These are phyloP conservation scores for Suhomyces pyralidae DNA, from an alignment of 805 yeast species.

Conservation along the genomic window DNA sequence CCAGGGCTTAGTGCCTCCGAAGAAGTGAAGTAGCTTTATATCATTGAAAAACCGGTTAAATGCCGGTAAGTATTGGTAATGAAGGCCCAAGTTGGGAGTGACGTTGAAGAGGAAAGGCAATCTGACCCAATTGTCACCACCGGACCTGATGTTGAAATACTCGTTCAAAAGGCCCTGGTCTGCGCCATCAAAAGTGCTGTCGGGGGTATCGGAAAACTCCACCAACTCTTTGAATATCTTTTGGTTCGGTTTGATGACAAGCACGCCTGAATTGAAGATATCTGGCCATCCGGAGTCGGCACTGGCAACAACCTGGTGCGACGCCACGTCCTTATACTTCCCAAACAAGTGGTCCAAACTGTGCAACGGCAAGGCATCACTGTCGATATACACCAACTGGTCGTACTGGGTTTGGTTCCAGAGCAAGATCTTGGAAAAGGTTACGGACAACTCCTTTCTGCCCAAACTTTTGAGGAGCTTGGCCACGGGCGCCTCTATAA, in stretches of 20 bases:
- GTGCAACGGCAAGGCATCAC: slow-evolving; percentile 25
- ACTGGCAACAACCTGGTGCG: slow-evolving; percentile 17
- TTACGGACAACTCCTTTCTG: slow-evolving; percentile 23
- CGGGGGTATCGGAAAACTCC: slow-evolving; percentile 8
- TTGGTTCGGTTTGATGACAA: slow-evolving; percentile 20
- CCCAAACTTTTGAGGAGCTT: slow-evolving; percentile 22
- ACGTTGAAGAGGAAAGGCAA: slow-evolving; percentile 35
- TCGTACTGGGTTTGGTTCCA: slow-evolving; percentile 24
- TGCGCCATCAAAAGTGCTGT: slow-evolving; percentile 33
- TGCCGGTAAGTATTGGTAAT: slow-evolving; percentile 35
- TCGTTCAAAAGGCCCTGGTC: slow-evolving; percentile 39
- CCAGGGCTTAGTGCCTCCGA: slow-evolving; percentile 36
- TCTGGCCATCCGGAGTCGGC: slow-evolving; percentile 37
- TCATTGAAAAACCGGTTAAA: slow-evolving; percentile 25
- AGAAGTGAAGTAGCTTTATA: slow-evolving; percentile 31
- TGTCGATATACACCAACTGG: slow-evolving; percentile 23
- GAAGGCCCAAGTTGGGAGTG: slow-evolving; percentile 27
- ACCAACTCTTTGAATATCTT: slow-evolving; percentile 16
- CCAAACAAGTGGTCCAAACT: slow-evolving; percentile 22
- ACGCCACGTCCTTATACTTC: slow-evolving; percentile 6
- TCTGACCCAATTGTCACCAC: slow-evolving; percentile 26
- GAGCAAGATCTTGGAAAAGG: slow-evolving; percentile 25
- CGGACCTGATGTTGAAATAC: slow-evolving; percentile 23
- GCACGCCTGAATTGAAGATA: slow-evolving; percentile 29
- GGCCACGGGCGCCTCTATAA: slow-evolving; percentile 16